phyloP scores from a whole-genome alignment of 768 basidiomycete species.

The Phlebiopsis flavidoalba region DNA sequence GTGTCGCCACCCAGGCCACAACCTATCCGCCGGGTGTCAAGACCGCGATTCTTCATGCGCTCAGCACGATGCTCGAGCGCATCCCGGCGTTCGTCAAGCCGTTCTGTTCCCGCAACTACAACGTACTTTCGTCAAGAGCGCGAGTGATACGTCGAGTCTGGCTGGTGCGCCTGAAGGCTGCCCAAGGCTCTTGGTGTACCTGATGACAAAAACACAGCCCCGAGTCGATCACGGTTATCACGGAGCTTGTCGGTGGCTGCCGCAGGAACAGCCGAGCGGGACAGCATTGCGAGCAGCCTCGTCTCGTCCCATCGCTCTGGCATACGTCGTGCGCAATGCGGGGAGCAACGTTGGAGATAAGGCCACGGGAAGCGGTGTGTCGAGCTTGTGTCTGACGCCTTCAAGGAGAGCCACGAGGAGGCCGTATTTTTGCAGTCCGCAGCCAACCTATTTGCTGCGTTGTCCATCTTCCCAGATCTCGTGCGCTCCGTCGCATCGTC shows the following conservation, averaged over 20 bases:
- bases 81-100: conserved; percentile 92
- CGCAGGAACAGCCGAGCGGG: conserved; percentile 58
- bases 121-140: conserved; percentile 92
- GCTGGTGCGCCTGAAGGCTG: conserved; percentile 80
- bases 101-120: conserved; percentile 98
- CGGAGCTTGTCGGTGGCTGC: conserved; percentile 69
- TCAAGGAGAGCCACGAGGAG: conserved; percentile 70
- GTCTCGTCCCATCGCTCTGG: conserved; percentile 71
- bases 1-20: conserved; percentile 86
- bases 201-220: conserved; percentile 90
- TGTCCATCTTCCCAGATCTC: conserved; percentile 58
- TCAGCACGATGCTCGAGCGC: conserved; percentile 77
- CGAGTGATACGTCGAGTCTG: conserved; percentile 71
- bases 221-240: conserved; percentile 92
- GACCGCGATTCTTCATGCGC: conserved; percentile 80
- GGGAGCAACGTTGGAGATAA: conserved; percentile 74
- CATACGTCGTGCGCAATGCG: conserved; percentile 67
- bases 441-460: conserved; percentile 54
- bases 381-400: conserved; percentile 75
- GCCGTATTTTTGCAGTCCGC: conserved; percentile 59
- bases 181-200: conserved; percentile 76
- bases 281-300: conserved; percentile 68
- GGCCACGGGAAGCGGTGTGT: conserved; percentile 64
- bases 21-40: conserved; percentile 93
- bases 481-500: conserved; percentile 63